Evolutionary conservation across 306 rosid genomes (phyloP).

Genomic region (Cicer chorassanicum): DNA sequence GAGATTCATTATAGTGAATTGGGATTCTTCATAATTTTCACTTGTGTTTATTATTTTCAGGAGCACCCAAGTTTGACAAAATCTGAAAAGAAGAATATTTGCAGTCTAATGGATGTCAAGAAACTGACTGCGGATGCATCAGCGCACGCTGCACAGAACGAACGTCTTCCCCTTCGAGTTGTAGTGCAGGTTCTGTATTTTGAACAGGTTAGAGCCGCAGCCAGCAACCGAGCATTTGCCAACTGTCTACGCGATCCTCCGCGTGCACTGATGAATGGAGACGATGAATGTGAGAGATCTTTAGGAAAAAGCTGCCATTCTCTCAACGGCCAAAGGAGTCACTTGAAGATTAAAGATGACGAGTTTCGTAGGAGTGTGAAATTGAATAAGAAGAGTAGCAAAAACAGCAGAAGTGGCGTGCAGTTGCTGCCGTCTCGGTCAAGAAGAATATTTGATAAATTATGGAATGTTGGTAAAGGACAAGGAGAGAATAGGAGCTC

Average conservation of each 20-base stretch:
- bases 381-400: conserved; percentile 72
- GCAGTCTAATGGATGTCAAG: conserved; percentile 82
- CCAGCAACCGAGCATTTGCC: conserved; percentile 38
- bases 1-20: no score
- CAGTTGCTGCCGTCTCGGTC: conserved; percentile 88
- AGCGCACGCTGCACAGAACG: conserved; percentile 90
- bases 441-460: conserved; percentile 81
- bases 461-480: conserved; percentile 81
- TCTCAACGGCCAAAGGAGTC: conserved; percentile 56
- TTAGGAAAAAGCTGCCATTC: conserved; percentile 57
- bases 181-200: conserved; percentile 90
- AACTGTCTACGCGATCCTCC: conserved; percentile 44
- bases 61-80: conserved; percentile 75
- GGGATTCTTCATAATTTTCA: not conserved
- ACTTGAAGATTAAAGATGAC: conserved; percentile 62
- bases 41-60: conserved; percentile 49
- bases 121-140: conserved; percentile 73
- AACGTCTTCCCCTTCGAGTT: conserved; percentile 88
- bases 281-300: conserved; percentile 52
- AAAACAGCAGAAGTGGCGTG: conserved; percentile 77
- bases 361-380: conserved; percentile 56
- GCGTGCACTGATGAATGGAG: conserved; percentile 42
- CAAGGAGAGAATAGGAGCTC: conserved; percentile 80
- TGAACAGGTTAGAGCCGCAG: conserved; percentile 80
- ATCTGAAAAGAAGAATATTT: conserved; percentile 74